A percentile compares a stretch with the other conserved stretches of the same genome.
Evolutionary conservation across 441 rosid species (phyloP).

Genomic region (Pelargonium citronellum): DNA sequence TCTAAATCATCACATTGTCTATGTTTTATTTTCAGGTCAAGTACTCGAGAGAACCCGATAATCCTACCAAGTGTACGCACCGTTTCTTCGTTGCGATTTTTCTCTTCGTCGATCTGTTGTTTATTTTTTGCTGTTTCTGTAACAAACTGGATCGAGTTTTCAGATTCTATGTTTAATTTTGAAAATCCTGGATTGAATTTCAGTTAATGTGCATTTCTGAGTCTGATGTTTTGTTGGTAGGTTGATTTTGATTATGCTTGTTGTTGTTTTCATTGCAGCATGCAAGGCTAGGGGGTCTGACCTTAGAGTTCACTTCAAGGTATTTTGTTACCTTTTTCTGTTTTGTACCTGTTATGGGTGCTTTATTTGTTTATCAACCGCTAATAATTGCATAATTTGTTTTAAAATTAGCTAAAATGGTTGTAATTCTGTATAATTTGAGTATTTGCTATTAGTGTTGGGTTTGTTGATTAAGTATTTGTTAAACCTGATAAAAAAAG

Average conservation of each 20-base stretch:
- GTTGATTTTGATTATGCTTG: background rate
- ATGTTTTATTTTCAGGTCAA: slow-evolving; percentile 43
- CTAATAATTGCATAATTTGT: too few relatives aligned
- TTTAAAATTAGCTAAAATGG: too few relatives aligned
- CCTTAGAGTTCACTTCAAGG: slow-evolving; percentile 75
- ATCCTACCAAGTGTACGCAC: slow-evolving; percentile 57
- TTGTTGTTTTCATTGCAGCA: slow-evolving; percentile 34
- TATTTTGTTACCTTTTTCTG: slow-evolving; percentile 9
- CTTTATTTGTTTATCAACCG: too few relatives aligned
- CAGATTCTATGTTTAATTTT: background rate
- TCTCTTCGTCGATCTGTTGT: background rate
- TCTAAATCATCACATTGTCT: background rate
- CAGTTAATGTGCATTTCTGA: too few relatives aligned
- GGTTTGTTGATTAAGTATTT: background rate
- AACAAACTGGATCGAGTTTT: background rate
- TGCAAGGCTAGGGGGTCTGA: slow-evolving; percentile 72
- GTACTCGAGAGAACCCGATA: slow-evolving; percentile 74
- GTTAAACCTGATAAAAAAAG: slow-evolving; percentile 33
- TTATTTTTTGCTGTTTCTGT: background rate
- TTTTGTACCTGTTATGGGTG: background rate
- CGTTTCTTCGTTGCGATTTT: background rate
- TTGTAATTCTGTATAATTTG: background rate
- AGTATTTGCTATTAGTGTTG: background rate
- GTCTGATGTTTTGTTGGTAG: background rate
- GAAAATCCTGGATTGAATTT: background rate